Evolutionary conservation across 129 eudicot genomes (phyloP), one percentile per base, ranked within the genome.

Genomic region (Flaveria robusta): DNA sequence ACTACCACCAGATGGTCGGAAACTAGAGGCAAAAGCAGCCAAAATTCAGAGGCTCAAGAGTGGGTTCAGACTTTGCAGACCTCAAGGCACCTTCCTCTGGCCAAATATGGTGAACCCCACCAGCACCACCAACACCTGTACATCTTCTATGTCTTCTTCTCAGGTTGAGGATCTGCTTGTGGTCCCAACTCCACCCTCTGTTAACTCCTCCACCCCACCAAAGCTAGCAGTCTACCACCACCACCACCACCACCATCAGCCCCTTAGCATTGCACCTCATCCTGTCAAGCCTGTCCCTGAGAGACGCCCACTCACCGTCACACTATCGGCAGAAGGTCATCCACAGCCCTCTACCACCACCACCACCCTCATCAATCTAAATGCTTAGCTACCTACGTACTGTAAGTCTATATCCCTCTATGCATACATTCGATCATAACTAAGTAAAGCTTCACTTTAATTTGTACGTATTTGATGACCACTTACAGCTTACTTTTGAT

Each of bases 61-160:
- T 83, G 97, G 98, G 14, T 94, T 94, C 96, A 94, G 96, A 70
- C 87, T 94, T 76, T 94, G 97, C 89, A 91, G 87, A 62, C 98
- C 98, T 9, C 95, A 91, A 71, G 98, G 98, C 27, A 87, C 96
- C 70, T 94, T 94, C 76, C 90, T 91, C 2, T 91, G 97, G 98
- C 98, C 98, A 55, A 84, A 86, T 87, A 85, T 86, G 93, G 88
- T 81, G 68, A 88, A 80, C 67, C 52, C 55, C 76, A 70, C 46
- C 76, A 63, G 55, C 46, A 46, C 51, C 78, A 50, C 71, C 49
- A 51, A 47, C 9, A 16, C 76, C 13, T 22, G 34, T 23, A 42
- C 46, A 14, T 15, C 70, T 37, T 67, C 41, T 56, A 18, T 31
- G 43, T 67, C 84, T 50, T 77, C 89, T 5, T 69, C 92, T 77